A percentile compares a stretch with the other conserved stretches of the same genome.
phyloP scores from a whole-genome alignment of 192 early-diverging fungal species.

The Geranomyces variabilis region DNA sequence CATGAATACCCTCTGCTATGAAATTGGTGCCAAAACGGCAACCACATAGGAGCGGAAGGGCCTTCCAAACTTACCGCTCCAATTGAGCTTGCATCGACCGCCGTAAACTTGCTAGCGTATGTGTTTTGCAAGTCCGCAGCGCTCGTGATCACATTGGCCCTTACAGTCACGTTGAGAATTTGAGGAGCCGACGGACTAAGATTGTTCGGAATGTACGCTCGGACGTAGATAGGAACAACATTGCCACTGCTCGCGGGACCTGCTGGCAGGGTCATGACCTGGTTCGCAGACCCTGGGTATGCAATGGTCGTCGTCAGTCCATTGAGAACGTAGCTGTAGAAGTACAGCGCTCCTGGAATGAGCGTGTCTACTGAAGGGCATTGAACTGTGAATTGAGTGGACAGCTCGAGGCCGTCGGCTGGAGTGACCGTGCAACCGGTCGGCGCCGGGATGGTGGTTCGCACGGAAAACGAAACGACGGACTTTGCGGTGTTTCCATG shows the following conservation, averaged over 20 bases:
- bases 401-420: neutral
- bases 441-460: neutral
- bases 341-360: neutral
- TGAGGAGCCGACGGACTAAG: neutral
- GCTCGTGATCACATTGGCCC: neutral
- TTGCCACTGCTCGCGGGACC: neutral
- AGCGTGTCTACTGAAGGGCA: neutral
- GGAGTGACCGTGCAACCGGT: neutral
- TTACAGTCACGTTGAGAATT: neutral
- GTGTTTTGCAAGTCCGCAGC: neutral
- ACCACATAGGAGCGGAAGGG: too few relatives aligned
- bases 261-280: neutral
- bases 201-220: neutral
- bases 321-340: neutral
- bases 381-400: neutral
- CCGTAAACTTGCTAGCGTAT: slow-evolving; percentile 3
- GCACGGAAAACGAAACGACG: neutral
- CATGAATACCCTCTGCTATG: too few relatives aligned
- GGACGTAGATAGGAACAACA: neutral
- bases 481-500: neutral
- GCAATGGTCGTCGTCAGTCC: neutral
- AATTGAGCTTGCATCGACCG: neutral
- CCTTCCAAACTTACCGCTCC: too few relatives aligned
- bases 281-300: neutral
- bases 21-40: too few relatives aligned